These are phyloP conservation scores for Phytopythium oedochilum DNA, from an alignment of 352 stramenopile species.

Conservation along the genomic window DNA sequence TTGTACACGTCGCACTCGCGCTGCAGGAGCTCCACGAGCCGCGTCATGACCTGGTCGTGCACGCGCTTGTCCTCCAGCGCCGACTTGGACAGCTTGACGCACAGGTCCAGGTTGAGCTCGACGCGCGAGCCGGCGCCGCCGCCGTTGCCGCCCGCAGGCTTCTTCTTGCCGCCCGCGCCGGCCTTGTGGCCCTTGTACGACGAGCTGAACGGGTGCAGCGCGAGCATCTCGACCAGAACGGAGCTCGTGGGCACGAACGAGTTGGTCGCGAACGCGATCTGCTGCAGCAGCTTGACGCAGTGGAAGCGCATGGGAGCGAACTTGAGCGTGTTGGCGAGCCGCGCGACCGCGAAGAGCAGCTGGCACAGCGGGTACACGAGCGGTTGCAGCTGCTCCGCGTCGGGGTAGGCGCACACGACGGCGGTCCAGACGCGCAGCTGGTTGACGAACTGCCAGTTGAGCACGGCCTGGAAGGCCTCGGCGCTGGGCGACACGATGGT, in stretches of 20 bases:
- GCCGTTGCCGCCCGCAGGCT: constrained; percentile 13
- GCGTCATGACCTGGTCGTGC: constrained; percentile 88
- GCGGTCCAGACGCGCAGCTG: constrained; percentile 96
- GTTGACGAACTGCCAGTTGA: constrained; percentile 99
- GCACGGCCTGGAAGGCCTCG: constrained; percentile 85
- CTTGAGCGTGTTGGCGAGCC: constrained; percentile 70
- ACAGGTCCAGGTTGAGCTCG: constrained; percentile 68
- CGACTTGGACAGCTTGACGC: constrained; percentile 92
- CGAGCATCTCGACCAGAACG: constrained; percentile 93
- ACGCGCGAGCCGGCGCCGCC: constrained; percentile 16
- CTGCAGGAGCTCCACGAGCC: constrained; percentile 93
- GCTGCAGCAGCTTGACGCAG: constrained; percentile 95
- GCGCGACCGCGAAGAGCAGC: constrained; percentile 70
- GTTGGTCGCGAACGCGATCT: constrained; percentile 93
- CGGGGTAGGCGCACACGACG: constrained; percentile 90
- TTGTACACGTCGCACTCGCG: constrained; percentile 94
- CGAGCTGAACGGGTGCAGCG: constrained; percentile 86
- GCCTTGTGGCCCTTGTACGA: constrained; percentile 67
- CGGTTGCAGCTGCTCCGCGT: constrained; percentile 81
- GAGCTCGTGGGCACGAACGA: constrained; percentile 95
- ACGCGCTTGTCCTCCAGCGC: constrained; percentile 82
- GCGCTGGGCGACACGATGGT: constrained; percentile 93
- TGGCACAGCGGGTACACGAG: constrained; percentile 96
- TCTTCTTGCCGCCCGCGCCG: constrained; percentile 29
- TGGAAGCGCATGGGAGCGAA: constrained; percentile 95